Conservation (phyloP, 768 basidiomycete genomes). For the Pleurotus giganteus region DNA sequence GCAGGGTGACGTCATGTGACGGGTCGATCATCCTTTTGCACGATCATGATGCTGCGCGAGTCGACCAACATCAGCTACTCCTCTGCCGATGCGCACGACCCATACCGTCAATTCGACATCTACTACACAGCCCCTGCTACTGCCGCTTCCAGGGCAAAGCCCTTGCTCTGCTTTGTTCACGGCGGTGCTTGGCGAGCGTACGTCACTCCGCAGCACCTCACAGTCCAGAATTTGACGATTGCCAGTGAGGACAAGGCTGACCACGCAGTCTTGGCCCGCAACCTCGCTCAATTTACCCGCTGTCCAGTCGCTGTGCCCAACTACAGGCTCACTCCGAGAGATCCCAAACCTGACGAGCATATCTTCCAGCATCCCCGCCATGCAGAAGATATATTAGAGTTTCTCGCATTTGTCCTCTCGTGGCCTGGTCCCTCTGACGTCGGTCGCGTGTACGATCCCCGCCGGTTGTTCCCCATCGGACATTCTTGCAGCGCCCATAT, state of each 20-base stretch:
- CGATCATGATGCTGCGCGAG: slow-evolving; percentile 19
- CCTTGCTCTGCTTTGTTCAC: slow-evolving; percentile 73
- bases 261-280: slow-evolving; percentile 51
- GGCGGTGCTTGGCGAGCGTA: slow-evolving; percentile 85
- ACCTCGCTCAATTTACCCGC: slow-evolving; percentile 46
- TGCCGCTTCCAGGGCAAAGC: slow-evolving; percentile 13
- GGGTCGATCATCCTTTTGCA: background rate
- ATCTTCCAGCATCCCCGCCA: slow-evolving; percentile 68
- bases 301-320: slow-evolving; percentile 71
- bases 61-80: slow-evolving; percentile 40
- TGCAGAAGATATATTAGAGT: slow-evolving; percentile 59
- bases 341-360: slow-evolving; percentile 31
- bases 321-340: slow-evolving; percentile 64
- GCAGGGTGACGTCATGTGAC: background rate
- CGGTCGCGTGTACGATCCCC: slow-evolving; percentile 33
- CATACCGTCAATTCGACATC: slow-evolving; percentile 49
- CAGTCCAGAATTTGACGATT: background rate
- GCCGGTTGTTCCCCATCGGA: slow-evolving; percentile 58
- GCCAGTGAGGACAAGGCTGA: slow-evolving; percentile 71
- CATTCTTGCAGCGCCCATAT: slow-evolving; percentile 88
- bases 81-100: slow-evolving; percentile 20
- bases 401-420: slow-evolving; percentile 53
- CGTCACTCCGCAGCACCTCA: slow-evolving; percentile 24
- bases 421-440: slow-evolving; percentile 38
- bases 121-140: slow-evolving; percentile 4